Conservation (phyloP, 2,329 filamentous ascomycete genomes). For the Curvularia sp. region DNA sequence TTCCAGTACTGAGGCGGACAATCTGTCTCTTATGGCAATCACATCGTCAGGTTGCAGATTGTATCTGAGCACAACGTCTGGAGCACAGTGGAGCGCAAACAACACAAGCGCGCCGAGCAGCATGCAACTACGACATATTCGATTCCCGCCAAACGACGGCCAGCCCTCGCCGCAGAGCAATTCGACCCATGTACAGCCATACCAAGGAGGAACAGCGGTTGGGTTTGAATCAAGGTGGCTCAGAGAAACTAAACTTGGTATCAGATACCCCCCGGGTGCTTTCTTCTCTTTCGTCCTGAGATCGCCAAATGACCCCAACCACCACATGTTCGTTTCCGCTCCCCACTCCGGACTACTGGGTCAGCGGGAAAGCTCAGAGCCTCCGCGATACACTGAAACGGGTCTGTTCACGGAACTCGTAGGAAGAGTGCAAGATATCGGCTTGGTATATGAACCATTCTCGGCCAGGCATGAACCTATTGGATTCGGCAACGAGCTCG, state of each 20-base stretch:
- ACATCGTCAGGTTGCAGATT: slow-evolving; percentile 90
- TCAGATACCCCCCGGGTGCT: slow-evolving; percentile 81
- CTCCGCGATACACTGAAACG: slow-evolving; percentile 74
- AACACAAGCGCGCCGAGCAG: slow-evolving; percentile 79
- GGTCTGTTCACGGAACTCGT: slow-evolving; percentile 80
- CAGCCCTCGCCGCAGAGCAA: slow-evolving; percentile 30
- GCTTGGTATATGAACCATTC: slow-evolving; percentile 76
- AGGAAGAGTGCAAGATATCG: slow-evolving; percentile 78
- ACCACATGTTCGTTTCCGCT: slow-evolving; percentile 81
- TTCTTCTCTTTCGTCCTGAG: slow-evolving; percentile 84
- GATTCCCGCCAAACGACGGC: slow-evolving; percentile 74
- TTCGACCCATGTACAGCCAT: slow-evolving; percentile 42
- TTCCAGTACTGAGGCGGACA: slow-evolving; percentile 76
- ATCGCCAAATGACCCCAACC: slow-evolving; percentile 64
- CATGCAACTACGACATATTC: slow-evolving; percentile 98
- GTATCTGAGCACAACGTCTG: slow-evolving; percentile 88
- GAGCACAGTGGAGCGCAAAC: slow-evolving; percentile 66
- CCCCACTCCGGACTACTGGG: slow-evolving; percentile 87
- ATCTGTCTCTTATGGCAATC: slow-evolving; percentile 87
- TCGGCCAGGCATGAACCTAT: slow-evolving; percentile 65
- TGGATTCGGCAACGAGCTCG: slow-evolving; percentile 93
- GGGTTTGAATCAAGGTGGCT: slow-evolving; percentile 41
- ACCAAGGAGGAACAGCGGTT: slow-evolving; percentile 35
- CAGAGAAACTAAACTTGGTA: slow-evolving; percentile 56
- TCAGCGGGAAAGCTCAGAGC: slow-evolving; percentile 62